Base-by-base conservation (phyloP, 352 stramenopile species). In the Phytophthora pisi region DNA sequence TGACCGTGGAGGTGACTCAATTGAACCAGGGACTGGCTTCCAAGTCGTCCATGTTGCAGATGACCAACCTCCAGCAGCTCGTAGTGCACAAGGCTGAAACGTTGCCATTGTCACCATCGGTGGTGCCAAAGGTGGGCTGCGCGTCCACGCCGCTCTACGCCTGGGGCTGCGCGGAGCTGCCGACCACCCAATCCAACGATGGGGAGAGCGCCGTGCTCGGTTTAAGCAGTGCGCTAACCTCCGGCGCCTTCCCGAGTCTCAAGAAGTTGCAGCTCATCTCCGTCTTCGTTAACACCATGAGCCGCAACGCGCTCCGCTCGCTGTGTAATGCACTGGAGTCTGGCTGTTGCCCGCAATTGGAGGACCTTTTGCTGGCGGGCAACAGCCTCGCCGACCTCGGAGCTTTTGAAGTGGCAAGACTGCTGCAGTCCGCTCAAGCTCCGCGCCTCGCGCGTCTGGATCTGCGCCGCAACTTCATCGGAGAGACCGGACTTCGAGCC, bases 381-480 rank as follows among this genome's bases (percentile, higher is more conserved):
- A 93, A 91, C 67, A 84, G 78, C 51, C 78, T 93, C 34, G 79
- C 77, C 7, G 83, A 93, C 64, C 55, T 81, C 15, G 85, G 85
- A 18, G 75, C 76, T 1, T 64, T 51, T 9, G 74, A 89, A 49
- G 61, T 93, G 15, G 81, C 80, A 11, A 60, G 72, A 0, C 58
- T 91, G 13, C 54, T 93, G 4, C 62, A 74, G 40, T 78, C 68
- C 15, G 51, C 57, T 26, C 51, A 72, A 43, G 68, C 76, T 13
- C 71, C 76, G 10, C 53, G 52, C 7, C 77, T 93, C 46, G 61
- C 46, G n/a, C 80, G 81, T 1, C 63, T 93, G 8, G 85, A 93
- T 36, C 53, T 93, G 53, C 81, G 85, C 5, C 79, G 82, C 53
- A 91, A 90, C 58, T 91, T 88, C 61, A 88, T 93, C 30, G 81